A percentile compares a stretch with the other conserved stretches of the same genome.
Conservation (phyloP, 2,329 filamentous ascomycete genomes). For the Blastomyces silverae region DNA sequence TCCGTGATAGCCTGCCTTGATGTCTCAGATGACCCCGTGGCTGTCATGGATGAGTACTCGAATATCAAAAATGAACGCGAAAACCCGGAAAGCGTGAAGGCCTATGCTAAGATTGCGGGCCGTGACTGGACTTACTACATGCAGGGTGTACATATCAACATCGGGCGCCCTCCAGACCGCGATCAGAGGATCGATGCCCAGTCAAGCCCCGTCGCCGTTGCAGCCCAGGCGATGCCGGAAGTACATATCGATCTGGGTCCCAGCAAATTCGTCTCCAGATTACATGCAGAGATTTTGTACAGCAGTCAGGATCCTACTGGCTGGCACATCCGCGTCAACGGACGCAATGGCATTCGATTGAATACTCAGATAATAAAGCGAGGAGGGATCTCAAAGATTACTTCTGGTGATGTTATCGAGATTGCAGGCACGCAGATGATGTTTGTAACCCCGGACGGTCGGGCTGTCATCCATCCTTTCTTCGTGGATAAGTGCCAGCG, state of each 20-base stretch:
- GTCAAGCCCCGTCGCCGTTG: conserved; percentile 43
- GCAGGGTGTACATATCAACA: conserved; percentile 44
- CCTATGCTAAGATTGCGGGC: conserved; percentile 48
- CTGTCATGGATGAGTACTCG: conserved; percentile 41
- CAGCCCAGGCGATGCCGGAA: conserved; percentile 40
- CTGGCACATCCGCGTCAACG: conserved; percentile 83
- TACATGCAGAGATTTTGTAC: conserved; percentile 69
- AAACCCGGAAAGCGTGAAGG: conserved; percentile 43
- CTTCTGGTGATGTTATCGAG: conserved; percentile 85
- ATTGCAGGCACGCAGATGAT: conserved; percentile 96
- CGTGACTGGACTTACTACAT: conserved; percentile 49
- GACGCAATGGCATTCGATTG: conserved; percentile 82
- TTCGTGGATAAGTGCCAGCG: conserved; percentile 62
- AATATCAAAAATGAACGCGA: conserved; percentile 39
- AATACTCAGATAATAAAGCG: conserved; percentile 66
- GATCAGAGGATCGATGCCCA: conserved; percentile 39
- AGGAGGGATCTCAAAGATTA: conserved; percentile 58
- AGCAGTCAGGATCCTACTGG: conserved; percentile 53
- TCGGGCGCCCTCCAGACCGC: conserved; percentile 45
- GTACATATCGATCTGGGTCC: conserved; percentile 86
- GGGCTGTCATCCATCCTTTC: conserved; percentile 59
- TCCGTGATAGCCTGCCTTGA: conserved; percentile 44
- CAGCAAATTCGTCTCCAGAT: conserved; percentile 71
- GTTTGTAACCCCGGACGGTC: conserved; percentile 82
- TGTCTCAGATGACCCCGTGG: conserved; percentile 40